These are phyloP conservation scores for Aquilaria malaccensis DNA, from an alignment of 345 rosid genomes.

Conservation along the genomic window DNA sequence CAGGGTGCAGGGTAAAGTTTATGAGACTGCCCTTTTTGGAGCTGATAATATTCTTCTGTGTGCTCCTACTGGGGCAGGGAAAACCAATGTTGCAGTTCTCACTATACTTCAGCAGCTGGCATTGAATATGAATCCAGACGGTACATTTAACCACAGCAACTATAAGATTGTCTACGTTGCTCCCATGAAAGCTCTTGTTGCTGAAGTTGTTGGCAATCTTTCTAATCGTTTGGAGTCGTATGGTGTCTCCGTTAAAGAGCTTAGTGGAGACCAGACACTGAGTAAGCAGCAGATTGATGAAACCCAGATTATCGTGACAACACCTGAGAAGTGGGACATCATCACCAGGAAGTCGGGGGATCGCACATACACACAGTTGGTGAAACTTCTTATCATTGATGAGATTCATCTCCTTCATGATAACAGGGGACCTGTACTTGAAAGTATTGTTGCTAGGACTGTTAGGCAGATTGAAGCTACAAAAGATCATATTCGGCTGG, in stretches of 20 bases:
- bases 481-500: constrained; percentile 86
- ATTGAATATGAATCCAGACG: constrained; percentile 50
- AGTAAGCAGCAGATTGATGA: constrained; percentile 94
- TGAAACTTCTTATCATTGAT: constrained; percentile 83
- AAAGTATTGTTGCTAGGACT: constrained; percentile 97
- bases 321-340: constrained; percentile 99
- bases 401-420: constrained; percentile 99
- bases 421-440: constrained; percentile 96
- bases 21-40: constrained; percentile 64
- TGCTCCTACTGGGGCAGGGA: constrained; percentile 99
- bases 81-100: constrained; percentile 94
- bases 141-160: constrained; percentile 58
- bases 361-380: constrained; percentile 92
- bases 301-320: constrained; percentile 94
- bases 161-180: constrained; percentile 97
- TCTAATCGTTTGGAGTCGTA: constrained; percentile 71
- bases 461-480: constrained; percentile 92
- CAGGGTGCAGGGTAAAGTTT: constrained; percentile 91
- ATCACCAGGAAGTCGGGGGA: constrained; percentile 97
- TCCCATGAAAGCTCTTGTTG: constrained; percentile 99
- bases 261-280: constrained; percentile 91
- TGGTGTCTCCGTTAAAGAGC: constrained; percentile 74
- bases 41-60: constrained; percentile 86
- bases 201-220: constrained; percentile 89
- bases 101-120: constrained; percentile 94